Evolutionary conservation across 345 rosid species (phyloP), one percentile per base, ranked within the genome.

Genomic region (Camelina hispida): DNA sequence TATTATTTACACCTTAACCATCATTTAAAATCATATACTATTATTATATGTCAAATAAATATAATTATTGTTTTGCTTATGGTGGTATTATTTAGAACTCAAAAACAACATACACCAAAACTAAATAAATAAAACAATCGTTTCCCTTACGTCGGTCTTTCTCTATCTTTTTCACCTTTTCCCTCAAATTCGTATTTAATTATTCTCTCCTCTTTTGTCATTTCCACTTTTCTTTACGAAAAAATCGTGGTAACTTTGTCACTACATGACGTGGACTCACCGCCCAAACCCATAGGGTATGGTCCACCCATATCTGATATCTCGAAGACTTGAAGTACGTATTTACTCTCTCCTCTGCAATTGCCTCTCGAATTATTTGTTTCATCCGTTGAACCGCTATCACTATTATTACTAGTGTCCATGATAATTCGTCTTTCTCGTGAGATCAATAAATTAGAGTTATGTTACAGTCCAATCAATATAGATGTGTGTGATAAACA

Each of bases 251-350:
- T 51, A 18, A 40, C 14, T 11, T 16, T 12, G 11, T 32, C 48
- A 67, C 71, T 52, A 35, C 22, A 23, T 25, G 62, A 42, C 23
- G 59, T 66, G 71, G 56, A 64, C 66, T 64, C 59, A 66, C 43
- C 67, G 66, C 52, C 34, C 56, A 56, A 67, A 40, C 57, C 42
- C 54, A 53, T 44, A 38, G 30, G 20, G 32, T 20, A 34, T 20
- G 51, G 37, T 4, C 38, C 71, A 37, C 12, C 9, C 9, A 8
- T 22, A 23, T 48, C 16, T 5, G 15, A 8, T 22, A 23, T 50
- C 17, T 6, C n/a, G 46, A 18, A 62, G 30, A 38, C 14, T 11
- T 37, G 42, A 11, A 38, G 5, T 73, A 30, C 64, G 57, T 72
- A 72, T 51, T 51, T n/a, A 58, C 57, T 14, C 35, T n/a, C n/a